Evolutionary conservation across 1,284 basidiomycete genomes (phyloP).

Genomic region (Grifola frondosa): DNA sequence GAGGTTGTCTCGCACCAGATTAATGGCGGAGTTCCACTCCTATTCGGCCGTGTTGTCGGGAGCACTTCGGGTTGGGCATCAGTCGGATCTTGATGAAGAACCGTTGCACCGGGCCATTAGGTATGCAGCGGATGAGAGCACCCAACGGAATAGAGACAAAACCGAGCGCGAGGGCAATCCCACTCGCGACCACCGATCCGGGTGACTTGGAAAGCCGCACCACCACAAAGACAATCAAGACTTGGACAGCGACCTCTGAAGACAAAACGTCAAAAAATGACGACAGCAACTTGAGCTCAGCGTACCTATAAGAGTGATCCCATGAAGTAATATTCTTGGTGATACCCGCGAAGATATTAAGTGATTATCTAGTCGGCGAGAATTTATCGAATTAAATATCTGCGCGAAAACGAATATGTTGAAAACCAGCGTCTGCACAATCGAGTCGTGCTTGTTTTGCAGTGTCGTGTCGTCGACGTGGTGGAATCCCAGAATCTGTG

Average conservation of each 20-base stretch:
- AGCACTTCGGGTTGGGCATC: slow-evolving; percentile 68
- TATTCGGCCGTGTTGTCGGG: slow-evolving; percentile 60
- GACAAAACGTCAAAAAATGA: slow-evolving; percentile 2
- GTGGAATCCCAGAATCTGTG: slow-evolving; percentile 66
- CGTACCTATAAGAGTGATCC: slow-evolving; percentile 81
- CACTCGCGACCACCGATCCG: slow-evolving; percentile 81
- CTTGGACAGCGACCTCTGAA: slow-evolving; percentile 82
- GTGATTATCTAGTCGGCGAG: slow-evolving; percentile 80
- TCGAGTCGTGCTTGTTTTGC: slow-evolving; percentile 42
- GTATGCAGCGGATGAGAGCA: slow-evolving; percentile 77
- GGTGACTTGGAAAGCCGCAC: slow-evolving; percentile 90
- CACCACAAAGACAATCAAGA: slow-evolving; percentile 93
- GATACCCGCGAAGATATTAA: slow-evolving; percentile 91
- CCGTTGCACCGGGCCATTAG: slow-evolving; percentile 78
- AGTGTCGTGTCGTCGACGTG: slow-evolving; percentile 32
- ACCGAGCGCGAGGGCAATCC: slow-evolving; percentile 91
- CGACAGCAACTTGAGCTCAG: slow-evolving; percentile 9
- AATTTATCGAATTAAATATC: slow-evolving; percentile 94
- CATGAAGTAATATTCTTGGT: slow-evolving; percentile 85
- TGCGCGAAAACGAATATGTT: slow-evolving; percentile 97
- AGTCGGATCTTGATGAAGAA: slow-evolving; percentile 68
- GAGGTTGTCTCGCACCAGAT: slow-evolving; percentile 84
- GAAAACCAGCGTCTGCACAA: slow-evolving; percentile 89
- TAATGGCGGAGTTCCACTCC: slow-evolving; percentile 73
- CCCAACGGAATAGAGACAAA: slow-evolving; percentile 88